These are phyloP conservation scores for Spirogloea muscicola DNA, from an alignment of 139 green algal species.

Conservation along the genomic window DNA sequence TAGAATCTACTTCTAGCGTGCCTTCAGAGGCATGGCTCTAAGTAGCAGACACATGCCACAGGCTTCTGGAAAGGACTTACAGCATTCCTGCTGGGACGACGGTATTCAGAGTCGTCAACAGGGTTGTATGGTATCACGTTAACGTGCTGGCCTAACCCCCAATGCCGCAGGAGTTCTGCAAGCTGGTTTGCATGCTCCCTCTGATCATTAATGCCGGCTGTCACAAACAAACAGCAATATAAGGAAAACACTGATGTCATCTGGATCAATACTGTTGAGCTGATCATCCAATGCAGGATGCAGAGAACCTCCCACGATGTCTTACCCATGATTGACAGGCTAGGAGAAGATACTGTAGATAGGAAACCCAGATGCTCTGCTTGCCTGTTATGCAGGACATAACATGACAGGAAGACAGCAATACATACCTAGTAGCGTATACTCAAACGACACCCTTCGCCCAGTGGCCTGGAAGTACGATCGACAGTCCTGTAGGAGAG, in stretches of 20 bases:
- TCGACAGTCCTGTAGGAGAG: conserved; percentile 71
- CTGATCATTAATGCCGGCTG: conserved; percentile 54
- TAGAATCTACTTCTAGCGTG: too few relatives aligned
- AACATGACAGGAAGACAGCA: too few relatives aligned
- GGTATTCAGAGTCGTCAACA: conserved; percentile 79
- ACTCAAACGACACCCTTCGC: conserved; percentile 92
- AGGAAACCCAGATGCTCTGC: too few relatives aligned
- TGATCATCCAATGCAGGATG: too few relatives aligned
- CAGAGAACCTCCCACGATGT: too few relatives aligned
- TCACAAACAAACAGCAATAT: neutral
- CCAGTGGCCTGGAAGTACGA: conserved; percentile 72
- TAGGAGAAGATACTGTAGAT: too few relatives aligned
- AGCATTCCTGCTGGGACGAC: conserved; percentile 62
- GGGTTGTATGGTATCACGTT: conserved; percentile 97
- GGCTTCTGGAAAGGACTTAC: too few relatives aligned
- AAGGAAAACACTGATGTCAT: conserved; percentile 2
- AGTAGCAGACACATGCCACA: too few relatives aligned
- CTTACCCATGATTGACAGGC: too few relatives aligned
- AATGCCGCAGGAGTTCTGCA: conserved; percentile 64
- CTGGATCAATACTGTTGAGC: too few relatives aligned
- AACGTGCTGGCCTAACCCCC: conserved; percentile 68
- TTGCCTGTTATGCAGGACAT: too few relatives aligned
- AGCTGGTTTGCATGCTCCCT: conserved; percentile 71
- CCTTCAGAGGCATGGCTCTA: too few relatives aligned
- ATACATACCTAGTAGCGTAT: conserved; percentile 80